Evolutionary conservation across 768 basidiomycete species (phyloP), one percentile per base, ranked within the genome.

Genomic region (Tylopilus felleus): DNA sequence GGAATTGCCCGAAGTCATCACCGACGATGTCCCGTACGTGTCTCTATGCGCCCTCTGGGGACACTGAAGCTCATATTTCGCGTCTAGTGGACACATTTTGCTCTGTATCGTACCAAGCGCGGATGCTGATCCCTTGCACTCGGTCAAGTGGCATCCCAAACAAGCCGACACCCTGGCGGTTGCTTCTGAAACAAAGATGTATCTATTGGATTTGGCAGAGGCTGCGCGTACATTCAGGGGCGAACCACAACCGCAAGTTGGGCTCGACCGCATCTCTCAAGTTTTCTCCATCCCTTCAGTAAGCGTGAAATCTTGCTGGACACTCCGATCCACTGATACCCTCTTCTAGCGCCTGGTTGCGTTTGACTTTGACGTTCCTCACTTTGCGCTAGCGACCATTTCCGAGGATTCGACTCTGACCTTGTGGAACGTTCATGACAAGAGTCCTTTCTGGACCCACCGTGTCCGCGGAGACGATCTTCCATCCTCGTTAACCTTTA

Each of bases 111-210:
- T 90, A 10, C 75, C 85, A 9, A 72, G 67, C 39, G 74, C 74
- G 28, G 77, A 79, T 49, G 65, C 70, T 17, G 83, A 87, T 44
- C 82, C 83, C 23, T 76, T 93, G 28, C 88, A 87, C 58, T 82
- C 88, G 13, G 90, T 93, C 53, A 92, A 92, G 67, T 93, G 91
- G 91, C 88, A 93, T 61, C 88, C 90, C 13, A 89, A 87, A 67
- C 84, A 92, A 52, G 77, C 81, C 3, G 86, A 90, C 65, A 85
- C 82, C 10, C 76, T 93, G 41, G 91, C 90, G 4, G 85, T 93
- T n/a, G 90, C 90, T 19, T 89, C 88, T 0, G 85, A 86, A 59
- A 82, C 78, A 52, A 84, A 82, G 60, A 77, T 93, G 61, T 90
- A 85, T 70, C 73, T 92, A 38, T 78, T 93, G 64, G 88, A 93